Base-by-base conservation (phyloP, 2,329 filamentous ascomycete species). In the Thielaviopsis euricoi region DNA sequence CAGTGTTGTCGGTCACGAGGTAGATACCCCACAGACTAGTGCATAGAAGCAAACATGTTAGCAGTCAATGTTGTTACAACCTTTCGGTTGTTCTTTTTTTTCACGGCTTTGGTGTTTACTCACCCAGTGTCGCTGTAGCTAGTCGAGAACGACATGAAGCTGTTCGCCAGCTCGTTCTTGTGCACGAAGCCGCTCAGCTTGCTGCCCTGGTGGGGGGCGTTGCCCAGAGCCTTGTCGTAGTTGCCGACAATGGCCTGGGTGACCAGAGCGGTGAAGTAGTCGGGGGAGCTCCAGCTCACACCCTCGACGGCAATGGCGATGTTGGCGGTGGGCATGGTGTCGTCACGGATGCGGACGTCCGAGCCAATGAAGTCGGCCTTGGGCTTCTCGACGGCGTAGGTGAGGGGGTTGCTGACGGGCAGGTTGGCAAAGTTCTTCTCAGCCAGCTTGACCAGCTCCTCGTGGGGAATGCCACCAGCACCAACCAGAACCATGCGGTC, bases 101-200 rank as follows among this genome's bases (percentile, higher is more conserved):
- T 5, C 37, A 6, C 17, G 37, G 17, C 51, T 6, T 37, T 51
- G 21, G 12, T 10, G 49, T 22, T n/a, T 37, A 71, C 84, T 74
- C 82, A 95, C 89, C 90, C 93, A 71, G 93, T 98, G 73, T 98
- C 93, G 70, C 90, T 97, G 78, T 98, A 98, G 80, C 89, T 95
- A 65, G 93, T 98, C 64, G 90, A 96, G 78, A 98, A 98, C 78
- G 88, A 95, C 94, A 98, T 98, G 81, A 96, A 98, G 82, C 90
- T 96, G 79, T 95, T 98, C 73, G 93, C 93, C 62, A 98, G 82
- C 72, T 90, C 85, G 76, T 97, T 83, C 75, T 95, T 85, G 80
- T 94, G 87, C 65, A 98, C 85, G 68, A 93, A 89, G 64, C 86
- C 84, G 78, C 89, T 95, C 67, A 98, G 88, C 81, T 94, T 96